Evolutionary conservation across 2,329 filamentous ascomycete genomes (phyloP).

Genomic region (Fusarium sambucinum): DNA sequence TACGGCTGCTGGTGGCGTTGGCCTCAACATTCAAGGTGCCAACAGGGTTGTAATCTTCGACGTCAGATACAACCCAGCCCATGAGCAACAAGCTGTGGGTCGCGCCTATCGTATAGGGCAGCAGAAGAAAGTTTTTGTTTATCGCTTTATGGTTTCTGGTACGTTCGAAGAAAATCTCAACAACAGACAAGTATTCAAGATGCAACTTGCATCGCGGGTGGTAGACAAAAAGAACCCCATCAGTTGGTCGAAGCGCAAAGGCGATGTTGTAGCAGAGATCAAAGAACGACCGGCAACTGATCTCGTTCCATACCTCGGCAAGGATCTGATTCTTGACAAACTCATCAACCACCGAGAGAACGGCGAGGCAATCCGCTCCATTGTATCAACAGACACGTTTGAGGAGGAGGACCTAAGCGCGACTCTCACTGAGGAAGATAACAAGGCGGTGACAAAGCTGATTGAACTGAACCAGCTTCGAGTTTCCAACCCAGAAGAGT

Average conservation of each 20-base stretch:
- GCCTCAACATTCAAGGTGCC: conserved; percentile 85
- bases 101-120: conserved; percentile 89
- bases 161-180: conserved; percentile 83
- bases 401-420: conserved; percentile 73
- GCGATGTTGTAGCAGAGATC: conserved; percentile 71
- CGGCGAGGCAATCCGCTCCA: conserved; percentile 61
- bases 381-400: conserved; percentile 78
- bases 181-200: conserved; percentile 84
- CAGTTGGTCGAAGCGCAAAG: conserved; percentile 70
- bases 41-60: conserved; percentile 91
- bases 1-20: conserved; percentile 83
- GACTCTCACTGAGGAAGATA: conserved; percentile 70
- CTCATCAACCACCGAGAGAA: conserved; percentile 56
- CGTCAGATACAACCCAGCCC: conserved; percentile 81
- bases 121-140: conserved; percentile 83
- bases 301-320: conserved; percentile 66
- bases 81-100: conserved; percentile 89
- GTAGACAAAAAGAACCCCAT: conserved; percentile 85
- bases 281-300: conserved; percentile 64
- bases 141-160: conserved; percentile 81
- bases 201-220: conserved; percentile 80
- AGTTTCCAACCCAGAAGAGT: conserved; percentile 51
- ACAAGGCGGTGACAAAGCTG: conserved; percentile 63
- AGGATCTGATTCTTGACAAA: conserved; percentile 71
- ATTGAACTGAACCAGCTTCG: conserved; percentile 52